Evolutionary conservation across 345 rosid genomes (phyloP).

Genomic region (Bretschneidera sinensis): DNA sequence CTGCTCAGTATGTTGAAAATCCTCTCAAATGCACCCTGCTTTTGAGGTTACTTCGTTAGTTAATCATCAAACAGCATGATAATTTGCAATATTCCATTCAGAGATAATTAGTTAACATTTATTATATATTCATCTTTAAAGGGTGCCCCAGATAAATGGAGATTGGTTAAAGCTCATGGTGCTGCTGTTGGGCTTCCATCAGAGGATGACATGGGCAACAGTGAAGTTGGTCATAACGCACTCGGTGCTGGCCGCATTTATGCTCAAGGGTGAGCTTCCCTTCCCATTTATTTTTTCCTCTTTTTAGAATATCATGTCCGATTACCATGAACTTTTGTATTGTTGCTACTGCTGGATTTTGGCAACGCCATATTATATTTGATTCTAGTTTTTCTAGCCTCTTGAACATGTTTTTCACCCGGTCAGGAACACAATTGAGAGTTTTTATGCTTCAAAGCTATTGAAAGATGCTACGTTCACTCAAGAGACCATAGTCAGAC

Average conservation of each 20-base stretch:
- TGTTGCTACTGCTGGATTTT: not conserved
- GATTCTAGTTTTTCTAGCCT: too few relatives aligned
- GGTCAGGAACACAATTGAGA: too few relatives aligned
- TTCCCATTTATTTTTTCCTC: not conserved
- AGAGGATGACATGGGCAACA: conserved; percentile 99
- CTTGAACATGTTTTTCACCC: too few relatives aligned
- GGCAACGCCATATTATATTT: not conserved
- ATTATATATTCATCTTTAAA: conserved; percentile 11
- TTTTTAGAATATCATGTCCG: too few relatives aligned
- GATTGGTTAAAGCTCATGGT: conserved; percentile 88
- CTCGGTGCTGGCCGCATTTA: conserved; percentile 96
- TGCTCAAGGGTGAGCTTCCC: conserved; percentile 66
- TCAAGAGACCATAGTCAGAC: too few relatives aligned
- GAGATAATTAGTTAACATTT: too few relatives aligned
- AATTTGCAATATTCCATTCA: not conserved
- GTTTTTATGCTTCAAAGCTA: too few relatives aligned
- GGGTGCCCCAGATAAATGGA: conserved; percentile 84
- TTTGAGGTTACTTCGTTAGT: not conserved
- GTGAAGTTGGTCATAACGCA: conserved; percentile 98
- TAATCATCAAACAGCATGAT: not conserved
- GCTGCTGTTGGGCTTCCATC: conserved; percentile 89
- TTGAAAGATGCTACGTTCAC: too few relatives aligned
- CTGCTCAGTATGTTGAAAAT: too few relatives aligned
- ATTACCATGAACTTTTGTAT: not conserved
- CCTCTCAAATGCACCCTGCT: not conserved